These are phyloP conservation scores for Monosporascus sp. DNA, from an alignment of 2,329 filamentous ascomycete genomes.

Conservation along the genomic window DNA sequence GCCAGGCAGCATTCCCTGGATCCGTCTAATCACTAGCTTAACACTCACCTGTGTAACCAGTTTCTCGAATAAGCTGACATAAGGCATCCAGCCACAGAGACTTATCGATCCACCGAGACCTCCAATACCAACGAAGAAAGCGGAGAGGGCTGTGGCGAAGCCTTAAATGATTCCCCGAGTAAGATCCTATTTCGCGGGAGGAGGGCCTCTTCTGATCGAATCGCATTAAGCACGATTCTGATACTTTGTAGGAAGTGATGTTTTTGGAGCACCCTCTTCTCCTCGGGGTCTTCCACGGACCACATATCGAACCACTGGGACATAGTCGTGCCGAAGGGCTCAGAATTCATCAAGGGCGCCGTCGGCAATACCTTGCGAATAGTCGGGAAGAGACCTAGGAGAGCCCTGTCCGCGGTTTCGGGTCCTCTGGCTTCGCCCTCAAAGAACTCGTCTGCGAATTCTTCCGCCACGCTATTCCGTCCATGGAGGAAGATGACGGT, in stretches of 20 bases:
- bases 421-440: conserved; percentile 25
- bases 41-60: too few relatives aligned
- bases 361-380: conserved; percentile 27
- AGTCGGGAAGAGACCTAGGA: conserved; percentile 16
- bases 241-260: conserved; percentile 18
- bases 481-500: conserved; percentile 44
- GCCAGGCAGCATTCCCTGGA: too few relatives aligned
- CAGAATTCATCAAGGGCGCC: conserved; percentile 10
- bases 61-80: too few relatives aligned
- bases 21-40: too few relatives aligned
- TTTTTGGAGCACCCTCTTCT: conserved; percentile 15
- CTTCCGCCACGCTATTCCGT: conserved; percentile 31
- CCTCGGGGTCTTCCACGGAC: conserved; percentile 46
- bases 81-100: conserved; percentile 24
- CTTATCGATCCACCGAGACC: conserved; percentile 23
- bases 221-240: conserved; percentile 8
- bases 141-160: conserved; percentile 19
- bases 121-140: conserved; percentile 2
- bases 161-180: conserved; percentile 28
- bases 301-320: conserved; percentile 35
- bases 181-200: conserved; percentile 21
- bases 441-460: conserved; percentile 37
- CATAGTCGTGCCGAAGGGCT: conserved; percentile 15
- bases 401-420: conserved; percentile 12
- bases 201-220: conserved; percentile 16